These are phyloP conservation scores for Reticulomyxa filosa DNA, from an alignment of 78 protist genomes.

Conservation along the genomic window DNA sequence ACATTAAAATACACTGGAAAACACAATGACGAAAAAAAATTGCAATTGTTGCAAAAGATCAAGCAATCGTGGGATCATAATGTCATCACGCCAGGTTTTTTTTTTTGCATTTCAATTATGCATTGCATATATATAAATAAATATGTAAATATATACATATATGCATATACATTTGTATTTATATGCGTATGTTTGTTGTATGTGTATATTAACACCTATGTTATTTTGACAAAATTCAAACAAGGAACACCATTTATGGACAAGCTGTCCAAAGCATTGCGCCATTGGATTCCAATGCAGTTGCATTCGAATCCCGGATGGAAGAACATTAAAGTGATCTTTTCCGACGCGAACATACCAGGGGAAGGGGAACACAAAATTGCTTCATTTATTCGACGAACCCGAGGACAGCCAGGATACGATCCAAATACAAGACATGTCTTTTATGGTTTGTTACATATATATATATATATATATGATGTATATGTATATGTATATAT, in stretches of 20 bases:
- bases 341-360: background rate
- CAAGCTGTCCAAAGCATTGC: slow-evolving; percentile 37
- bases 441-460: background rate
- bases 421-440: background rate
- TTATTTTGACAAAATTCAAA: background rate
- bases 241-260: slow-evolving; percentile 73
- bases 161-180: background rate
- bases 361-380: slow-evolving; percentile 6
- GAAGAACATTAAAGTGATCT: background rate
- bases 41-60: too few relatives aligned
- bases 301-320: slow-evolving; percentile 43
- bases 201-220: background rate
- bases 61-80: slow-evolving; percentile 55
- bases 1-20: too few relatives aligned
- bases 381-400: background rate
- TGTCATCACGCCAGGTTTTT: slow-evolving; percentile 95
- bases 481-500: slow-evolving; percentile 4
- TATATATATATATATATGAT: background rate
- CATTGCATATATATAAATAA: background rate
- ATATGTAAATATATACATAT: background rate
- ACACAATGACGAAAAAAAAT: too few relatives aligned
- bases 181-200: background rate
- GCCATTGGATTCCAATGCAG: slow-evolving; percentile 44
- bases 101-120: slow-evolving; percentile 34
- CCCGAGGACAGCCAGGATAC: slow-evolving; percentile 47